Percentiles rank a stretch among this genome's conserved stretches.
These are phyloP conservation scores for Aspergillus quadricinctus DNA, from an alignment of 2,329 filamentous ascomycete genomes.

Conservation along the genomic window DNA sequence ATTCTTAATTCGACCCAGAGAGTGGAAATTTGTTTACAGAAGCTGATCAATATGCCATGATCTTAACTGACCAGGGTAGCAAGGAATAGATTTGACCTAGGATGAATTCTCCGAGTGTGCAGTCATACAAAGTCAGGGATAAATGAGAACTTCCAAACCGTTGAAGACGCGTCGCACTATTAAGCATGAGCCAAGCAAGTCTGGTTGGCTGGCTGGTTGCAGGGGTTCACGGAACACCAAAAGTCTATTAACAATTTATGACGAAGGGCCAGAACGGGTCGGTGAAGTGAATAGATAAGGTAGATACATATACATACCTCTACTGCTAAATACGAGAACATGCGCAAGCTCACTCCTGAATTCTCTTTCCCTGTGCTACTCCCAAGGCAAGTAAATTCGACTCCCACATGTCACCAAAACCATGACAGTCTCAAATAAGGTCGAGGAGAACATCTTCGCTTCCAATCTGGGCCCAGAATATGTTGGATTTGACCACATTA, in stretches of 20 bases:
- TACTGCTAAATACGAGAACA: not conserved
- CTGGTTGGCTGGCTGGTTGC: not conserved
- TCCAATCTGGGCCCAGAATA: constrained; percentile 33
- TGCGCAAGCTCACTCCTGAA: not conserved
- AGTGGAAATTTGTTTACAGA: not conserved
- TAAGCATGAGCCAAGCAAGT: not conserved
- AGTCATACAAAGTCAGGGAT: not conserved
- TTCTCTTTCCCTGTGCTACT: not conserved
- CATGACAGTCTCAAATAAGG: constrained; percentile 1
- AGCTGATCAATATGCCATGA: not conserved
- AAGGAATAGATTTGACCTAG: not conserved
- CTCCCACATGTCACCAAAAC: not conserved
- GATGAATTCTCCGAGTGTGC: not conserved
- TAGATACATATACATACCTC: not conserved
- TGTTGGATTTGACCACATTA: constrained; percentile 76
- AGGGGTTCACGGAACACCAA: not conserved
- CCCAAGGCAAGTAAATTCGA: not conserved
- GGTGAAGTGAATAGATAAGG: not conserved
- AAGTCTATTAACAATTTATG: not conserved
- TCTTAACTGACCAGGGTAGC: not conserved
- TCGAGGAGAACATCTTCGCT: constrained; percentile 14
- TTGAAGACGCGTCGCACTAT: not conserved
- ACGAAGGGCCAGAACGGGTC: not conserved
- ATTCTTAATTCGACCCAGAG: not conserved
- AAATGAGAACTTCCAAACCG: not conserved